Evolutionary conservation across 306 rosid species (phyloP).

Genomic region (Vigna mungo): DNA sequence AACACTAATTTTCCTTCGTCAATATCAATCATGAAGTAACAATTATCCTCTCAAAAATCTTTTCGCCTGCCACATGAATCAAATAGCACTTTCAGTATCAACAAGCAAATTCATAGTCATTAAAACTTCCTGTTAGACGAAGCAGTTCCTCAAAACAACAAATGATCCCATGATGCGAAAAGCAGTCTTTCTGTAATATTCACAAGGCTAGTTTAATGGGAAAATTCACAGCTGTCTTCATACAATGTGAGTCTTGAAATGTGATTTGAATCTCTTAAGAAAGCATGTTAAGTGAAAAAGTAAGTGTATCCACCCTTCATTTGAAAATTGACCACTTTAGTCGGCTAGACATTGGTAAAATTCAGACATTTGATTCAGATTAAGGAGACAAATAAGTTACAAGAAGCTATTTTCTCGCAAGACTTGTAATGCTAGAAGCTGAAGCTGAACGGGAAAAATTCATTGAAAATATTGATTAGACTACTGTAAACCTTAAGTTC

Average conservation of each 20-base stretch:
- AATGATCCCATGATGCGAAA: constrained; percentile 16
- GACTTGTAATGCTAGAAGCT: constrained; percentile 14
- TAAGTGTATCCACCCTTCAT: too few relatives aligned
- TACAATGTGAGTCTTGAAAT: constrained; percentile 1
- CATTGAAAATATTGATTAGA: constrained; percentile 23
- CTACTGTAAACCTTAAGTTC: constrained; percentile 14
- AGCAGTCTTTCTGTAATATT: constrained; percentile 8
- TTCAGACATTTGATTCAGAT: constrained; percentile 8
- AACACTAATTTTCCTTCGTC: constrained; percentile 29
- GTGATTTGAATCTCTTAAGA: neutral
- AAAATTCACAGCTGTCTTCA: constrained; percentile 2
- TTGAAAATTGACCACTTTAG: neutral
- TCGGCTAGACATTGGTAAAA: constrained; percentile 25
- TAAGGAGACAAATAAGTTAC: constrained; percentile 25
- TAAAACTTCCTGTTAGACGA: constrained; percentile 26
- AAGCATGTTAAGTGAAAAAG: neutral
- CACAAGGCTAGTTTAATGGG: constrained; percentile 22
- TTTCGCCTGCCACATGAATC: constrained; percentile 66
- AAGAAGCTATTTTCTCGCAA: constrained; percentile 18
- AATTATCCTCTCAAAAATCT: constrained; percentile 52
- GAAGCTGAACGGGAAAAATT: constrained; percentile 6
- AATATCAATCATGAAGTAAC: constrained; percentile 42
- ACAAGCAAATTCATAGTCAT: constrained; percentile 34
- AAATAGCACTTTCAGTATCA: constrained; percentile 39
- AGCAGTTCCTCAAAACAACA: constrained; percentile 5